Evolutionary conservation across 805 yeast species (phyloP).

Genomic region (Candida methanosorbosa): DNA sequence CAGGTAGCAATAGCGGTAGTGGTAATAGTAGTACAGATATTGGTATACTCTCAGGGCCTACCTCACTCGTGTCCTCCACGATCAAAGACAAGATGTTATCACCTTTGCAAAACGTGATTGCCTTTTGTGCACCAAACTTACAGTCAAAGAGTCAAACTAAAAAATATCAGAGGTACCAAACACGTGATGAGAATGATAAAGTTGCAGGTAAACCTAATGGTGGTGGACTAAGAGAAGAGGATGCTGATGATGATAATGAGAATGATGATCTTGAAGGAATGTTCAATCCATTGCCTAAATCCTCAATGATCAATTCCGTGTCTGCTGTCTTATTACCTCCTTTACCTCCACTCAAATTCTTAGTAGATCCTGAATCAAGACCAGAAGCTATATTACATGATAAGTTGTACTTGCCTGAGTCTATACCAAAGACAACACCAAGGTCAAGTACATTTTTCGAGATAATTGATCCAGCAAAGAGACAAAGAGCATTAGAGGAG

Average conservation of each 20-base stretch:
- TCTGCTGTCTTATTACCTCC: conserved; percentile 74
- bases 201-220: too few relatives aligned
- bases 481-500: conserved; percentile 53
- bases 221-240: too few relatives aligned
- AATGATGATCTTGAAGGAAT: conserved; percentile 5
- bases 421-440: conserved; percentile 19
- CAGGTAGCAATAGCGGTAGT: too few relatives aligned
- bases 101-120: conserved; percentile 38
- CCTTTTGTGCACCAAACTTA: conserved; percentile 31
- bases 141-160: conserved; percentile 10
- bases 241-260: conserved; percentile 7
- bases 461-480: conserved; percentile 25
- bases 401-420: conserved; percentile 62
- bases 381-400: conserved; percentile 69
- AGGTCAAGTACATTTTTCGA: conserved; percentile 18
- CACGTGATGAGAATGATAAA: conserved; percentile 5
- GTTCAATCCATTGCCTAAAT: conserved; percentile 42
- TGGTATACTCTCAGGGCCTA: too few relatives aligned
- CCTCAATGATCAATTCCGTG: conserved; percentile 75
- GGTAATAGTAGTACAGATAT: background rate
- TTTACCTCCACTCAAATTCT: conserved; percentile 57
- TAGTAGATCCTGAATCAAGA: conserved; percentile 59
- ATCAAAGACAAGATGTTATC: conserved; percentile 16
- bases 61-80: too few relatives aligned
- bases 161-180: conserved; percentile 23